phyloP scores from a whole-genome alignment of 1,139 yeast genomes.

The Geotrichum bryndzae region DNA sequence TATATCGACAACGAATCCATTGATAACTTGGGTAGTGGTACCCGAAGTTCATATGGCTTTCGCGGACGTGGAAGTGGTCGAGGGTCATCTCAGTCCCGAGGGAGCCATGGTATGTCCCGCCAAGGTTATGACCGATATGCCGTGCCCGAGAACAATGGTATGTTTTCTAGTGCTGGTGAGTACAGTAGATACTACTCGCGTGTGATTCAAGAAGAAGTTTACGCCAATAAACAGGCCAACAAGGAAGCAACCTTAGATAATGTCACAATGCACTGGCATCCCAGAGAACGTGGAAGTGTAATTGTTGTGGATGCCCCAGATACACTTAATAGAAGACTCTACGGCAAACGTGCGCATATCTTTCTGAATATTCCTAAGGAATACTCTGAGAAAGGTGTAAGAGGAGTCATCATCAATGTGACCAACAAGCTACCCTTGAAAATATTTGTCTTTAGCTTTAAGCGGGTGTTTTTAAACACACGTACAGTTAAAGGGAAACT shows the following conservation, averaged over 20 bases:
- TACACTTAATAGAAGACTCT: neutral
- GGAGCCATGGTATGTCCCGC: no score
- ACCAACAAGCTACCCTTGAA: neutral
- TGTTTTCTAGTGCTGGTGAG: neutral
- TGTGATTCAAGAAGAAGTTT: neutral
- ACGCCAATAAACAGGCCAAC: neutral
- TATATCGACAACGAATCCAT: no score
- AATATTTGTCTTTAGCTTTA: neutral
- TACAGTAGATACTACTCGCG: neutral
- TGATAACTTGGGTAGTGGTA: no score
- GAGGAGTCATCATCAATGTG: neutral
- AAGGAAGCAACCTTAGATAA: neutral
- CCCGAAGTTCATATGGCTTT: no score
- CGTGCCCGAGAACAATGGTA: neutral
- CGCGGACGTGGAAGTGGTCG: no score
- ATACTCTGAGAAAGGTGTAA: neutral
- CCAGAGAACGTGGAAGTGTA: neutral
- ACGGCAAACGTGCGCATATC: neutral
- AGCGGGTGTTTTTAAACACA: neutral
- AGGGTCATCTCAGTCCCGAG: no score
- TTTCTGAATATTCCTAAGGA: neutral
- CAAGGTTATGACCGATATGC: neutral
- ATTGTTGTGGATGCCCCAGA: neutral
- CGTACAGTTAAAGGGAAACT: neutral
- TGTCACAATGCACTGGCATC: neutral